phyloP scores from a whole-genome alignment of 176 grass and related monocot species.

The Bothriochloa decipiens region DNA sequence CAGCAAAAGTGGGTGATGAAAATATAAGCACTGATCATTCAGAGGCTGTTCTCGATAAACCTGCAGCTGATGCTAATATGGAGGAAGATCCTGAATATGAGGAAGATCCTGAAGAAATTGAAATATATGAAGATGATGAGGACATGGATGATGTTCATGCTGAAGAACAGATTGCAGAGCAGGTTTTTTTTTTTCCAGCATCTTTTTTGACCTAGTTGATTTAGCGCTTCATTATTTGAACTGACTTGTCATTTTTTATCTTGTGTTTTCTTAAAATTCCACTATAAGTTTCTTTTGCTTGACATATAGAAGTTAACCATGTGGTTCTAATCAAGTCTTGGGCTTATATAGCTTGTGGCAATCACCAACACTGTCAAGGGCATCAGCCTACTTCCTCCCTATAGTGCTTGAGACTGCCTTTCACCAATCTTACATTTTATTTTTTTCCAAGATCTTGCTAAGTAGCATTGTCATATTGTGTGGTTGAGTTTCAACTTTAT shows the following conservation, averaged over 20 bases:
- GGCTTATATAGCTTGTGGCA: slow-evolving; percentile 5
- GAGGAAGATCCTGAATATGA: slow-evolving; percentile 74
- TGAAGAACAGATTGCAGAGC: slow-evolving; percentile 38
- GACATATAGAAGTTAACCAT: slow-evolving; percentile 1
- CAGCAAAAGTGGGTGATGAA: slow-evolving; percentile 10
- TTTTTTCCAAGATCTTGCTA: not conserved
- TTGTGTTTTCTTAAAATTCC: not conserved
- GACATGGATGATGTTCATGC: slow-evolving; percentile 62
- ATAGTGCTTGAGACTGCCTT: not conserved
- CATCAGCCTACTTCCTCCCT: not conserved
- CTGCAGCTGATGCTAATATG: slow-evolving; percentile 50
- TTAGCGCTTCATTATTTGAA: slow-evolving; percentile 1
- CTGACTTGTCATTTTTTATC: not conserved
- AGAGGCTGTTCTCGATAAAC: slow-evolving; percentile 17
- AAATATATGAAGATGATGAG: slow-evolving; percentile 72
- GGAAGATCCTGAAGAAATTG: slow-evolving; percentile 85
- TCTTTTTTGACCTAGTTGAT: slow-evolving; percentile 13
- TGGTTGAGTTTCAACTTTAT: slow-evolving; percentile 13
- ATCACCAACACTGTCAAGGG: not conserved
- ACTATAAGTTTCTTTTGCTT: slow-evolving; percentile 7
- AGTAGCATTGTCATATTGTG: not conserved
- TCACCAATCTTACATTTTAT: not conserved
- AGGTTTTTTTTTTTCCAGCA: slow-evolving; percentile 33
- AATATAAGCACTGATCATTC: slow-evolving; percentile 19
- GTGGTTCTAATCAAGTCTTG: slow-evolving; percentile 5